Conservation (phyloP, 2,329 filamentous ascomycete species). For the Graphilbum ipis-grandicollis region DNA sequence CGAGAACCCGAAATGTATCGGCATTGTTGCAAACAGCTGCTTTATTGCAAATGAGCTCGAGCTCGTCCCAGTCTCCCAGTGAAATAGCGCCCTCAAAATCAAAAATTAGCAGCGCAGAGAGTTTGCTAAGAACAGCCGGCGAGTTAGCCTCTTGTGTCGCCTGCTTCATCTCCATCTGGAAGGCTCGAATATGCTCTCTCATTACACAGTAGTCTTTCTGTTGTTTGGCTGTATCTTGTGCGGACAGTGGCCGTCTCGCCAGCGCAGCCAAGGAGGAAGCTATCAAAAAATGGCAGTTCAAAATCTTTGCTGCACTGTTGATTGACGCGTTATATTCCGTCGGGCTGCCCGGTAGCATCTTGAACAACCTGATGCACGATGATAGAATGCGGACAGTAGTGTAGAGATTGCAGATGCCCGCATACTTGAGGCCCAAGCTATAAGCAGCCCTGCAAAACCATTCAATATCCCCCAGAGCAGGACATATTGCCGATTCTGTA, state of each 20-base stretch:
- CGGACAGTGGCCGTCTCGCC: conserved; percentile 18
- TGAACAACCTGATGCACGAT: conserved; percentile 33
- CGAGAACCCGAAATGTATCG: conserved; percentile 41
- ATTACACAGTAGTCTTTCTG: conserved; percentile 41
- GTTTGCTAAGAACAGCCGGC: conserved; percentile 40
- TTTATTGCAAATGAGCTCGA: conserved; percentile 41
- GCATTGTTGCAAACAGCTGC: conserved; percentile 26
- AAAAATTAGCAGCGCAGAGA: conserved; percentile 51
- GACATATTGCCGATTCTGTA: conserved; percentile 28
- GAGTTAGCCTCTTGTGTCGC: conserved; percentile 24
- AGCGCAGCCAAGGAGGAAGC: conserved; percentile 32
- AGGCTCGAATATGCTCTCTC: conserved; percentile 42
- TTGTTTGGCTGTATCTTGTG: background rate
- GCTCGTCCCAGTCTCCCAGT: conserved; percentile 49
- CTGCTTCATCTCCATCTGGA: conserved; percentile 28
- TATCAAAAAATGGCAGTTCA: conserved; percentile 56
- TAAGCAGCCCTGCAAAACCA: conserved; percentile 78
- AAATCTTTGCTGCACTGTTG: conserved; percentile 35
- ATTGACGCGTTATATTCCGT: conserved; percentile 15
- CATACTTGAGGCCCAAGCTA: conserved; percentile 52
- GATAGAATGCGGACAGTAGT: conserved; percentile 38
- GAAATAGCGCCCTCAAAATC: conserved; percentile 61
- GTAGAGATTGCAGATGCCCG: conserved; percentile 32
- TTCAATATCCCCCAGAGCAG: conserved; percentile 49
- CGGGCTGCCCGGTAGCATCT: conserved; percentile 21